Conservation (phyloP, 495 filamentous ascomycete genomes). For the Aspergillus indologenus region DNA sequence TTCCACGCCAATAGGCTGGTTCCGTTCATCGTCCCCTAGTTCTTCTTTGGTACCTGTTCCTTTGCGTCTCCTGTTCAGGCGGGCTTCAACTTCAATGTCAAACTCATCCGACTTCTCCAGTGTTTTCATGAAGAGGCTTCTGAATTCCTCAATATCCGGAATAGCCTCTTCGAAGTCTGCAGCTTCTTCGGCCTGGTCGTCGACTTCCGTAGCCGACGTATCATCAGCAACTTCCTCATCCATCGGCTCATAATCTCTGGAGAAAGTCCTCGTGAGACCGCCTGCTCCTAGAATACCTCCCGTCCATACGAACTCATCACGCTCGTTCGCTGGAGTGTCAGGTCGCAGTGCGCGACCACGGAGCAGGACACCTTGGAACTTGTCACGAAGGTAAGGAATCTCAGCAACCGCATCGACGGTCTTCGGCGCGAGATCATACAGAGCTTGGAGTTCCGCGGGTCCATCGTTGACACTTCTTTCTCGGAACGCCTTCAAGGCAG, state of each 20-base stretch:
- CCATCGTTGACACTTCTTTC: slow-evolving; percentile 32
- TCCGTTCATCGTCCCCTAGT: slow-evolving; percentile 13
- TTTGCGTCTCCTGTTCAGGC: slow-evolving; percentile 14
- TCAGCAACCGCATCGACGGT: slow-evolving; percentile 50
- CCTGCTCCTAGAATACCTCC: slow-evolving; percentile 30
- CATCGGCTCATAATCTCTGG: slow-evolving; percentile 1
- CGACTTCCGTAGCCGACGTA: neutral
- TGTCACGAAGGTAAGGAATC: slow-evolving; percentile 51
- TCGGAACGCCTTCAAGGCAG: slow-evolving; percentile 43
- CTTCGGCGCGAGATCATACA: slow-evolving; percentile 42
- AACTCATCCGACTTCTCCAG: slow-evolving; percentile 23
- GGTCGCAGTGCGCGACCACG: slow-evolving; percentile 22
- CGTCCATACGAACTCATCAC: slow-evolving; percentile 30
- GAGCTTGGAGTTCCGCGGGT: slow-evolving; percentile 26
- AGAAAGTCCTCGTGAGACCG: slow-evolving; percentile 14
- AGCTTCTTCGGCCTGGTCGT: slow-evolving; percentile 1
- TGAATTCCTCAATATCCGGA: neutral
- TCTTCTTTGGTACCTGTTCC: slow-evolving; percentile 12
- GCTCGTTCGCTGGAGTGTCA: slow-evolving; percentile 6
- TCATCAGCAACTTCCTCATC: neutral
- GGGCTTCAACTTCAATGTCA: slow-evolving; percentile 27
- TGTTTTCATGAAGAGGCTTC: slow-evolving; percentile 9
- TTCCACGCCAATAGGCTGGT: neutral
- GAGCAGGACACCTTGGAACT: slow-evolving; percentile 38
- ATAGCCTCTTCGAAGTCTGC: neutral